Evolutionary conservation across 768 basidiomycete species (phyloP).

Genomic region (Sporobolomyces roseus): DNA sequence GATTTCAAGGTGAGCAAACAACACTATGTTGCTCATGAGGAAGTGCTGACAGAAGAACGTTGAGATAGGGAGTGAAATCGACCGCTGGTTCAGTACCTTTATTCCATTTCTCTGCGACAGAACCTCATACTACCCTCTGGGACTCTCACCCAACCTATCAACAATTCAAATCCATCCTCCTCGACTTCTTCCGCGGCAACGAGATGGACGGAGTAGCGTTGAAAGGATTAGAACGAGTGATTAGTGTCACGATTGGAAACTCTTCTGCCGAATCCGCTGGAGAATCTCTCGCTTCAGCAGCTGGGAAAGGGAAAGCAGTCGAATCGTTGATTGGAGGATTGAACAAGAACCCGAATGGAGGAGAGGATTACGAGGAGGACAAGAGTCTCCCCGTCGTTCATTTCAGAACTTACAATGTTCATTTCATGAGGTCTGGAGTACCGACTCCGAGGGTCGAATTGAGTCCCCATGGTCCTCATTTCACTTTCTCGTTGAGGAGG

Average conservation of each 20-base stretch:
- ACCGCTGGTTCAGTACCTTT: conserved; percentile 84
- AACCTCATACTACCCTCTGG: conserved; percentile 69
- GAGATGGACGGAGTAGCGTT: conserved; percentile 77
- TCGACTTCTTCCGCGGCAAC: conserved; percentile 83
- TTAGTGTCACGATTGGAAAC: conserved; percentile 72
- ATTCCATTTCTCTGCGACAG: conserved; percentile 72
- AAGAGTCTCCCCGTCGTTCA: conserved; percentile 71
- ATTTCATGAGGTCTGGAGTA: conserved; percentile 69
- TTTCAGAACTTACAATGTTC: conserved; percentile 76
- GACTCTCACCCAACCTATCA: conserved; percentile 87
- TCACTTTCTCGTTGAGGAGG: conserved; percentile 76
- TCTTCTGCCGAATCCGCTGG: conserved; percentile 52
- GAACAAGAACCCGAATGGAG: conserved; percentile 3
- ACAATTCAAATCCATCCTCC: conserved; percentile 84
- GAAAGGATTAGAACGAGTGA: conserved; percentile 78
- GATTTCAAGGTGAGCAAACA: conserved; percentile 69
- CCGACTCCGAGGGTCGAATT: conserved; percentile 77
- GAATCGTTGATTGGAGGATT: conserved; percentile 22
- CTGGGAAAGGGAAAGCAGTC: conserved; percentile 34
- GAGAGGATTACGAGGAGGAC: conserved; percentile 32
- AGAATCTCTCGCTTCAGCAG: conserved; percentile 22
- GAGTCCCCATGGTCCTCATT: conserved; percentile 81
- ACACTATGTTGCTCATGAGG: neutral
- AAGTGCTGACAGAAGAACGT: too few species aligned
- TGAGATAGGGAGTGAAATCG: conserved; percentile 71